Conservation (phyloP, 73 alveolate genomes). For the Paraurostyla sp. region DNA sequence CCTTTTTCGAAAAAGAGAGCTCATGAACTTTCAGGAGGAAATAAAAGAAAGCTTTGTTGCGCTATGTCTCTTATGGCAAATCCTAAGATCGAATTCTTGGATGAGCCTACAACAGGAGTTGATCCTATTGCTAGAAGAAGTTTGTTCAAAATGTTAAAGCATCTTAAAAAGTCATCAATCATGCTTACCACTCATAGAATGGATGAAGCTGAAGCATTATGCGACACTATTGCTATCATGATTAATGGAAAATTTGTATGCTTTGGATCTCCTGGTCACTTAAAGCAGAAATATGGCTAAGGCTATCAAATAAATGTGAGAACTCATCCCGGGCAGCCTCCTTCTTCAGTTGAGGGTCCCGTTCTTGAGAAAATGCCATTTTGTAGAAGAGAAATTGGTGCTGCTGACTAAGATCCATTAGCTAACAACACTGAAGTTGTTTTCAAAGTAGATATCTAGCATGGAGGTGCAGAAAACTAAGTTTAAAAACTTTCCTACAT, state of each 20-base stretch:
- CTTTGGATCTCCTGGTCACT: conserved; percentile 89
- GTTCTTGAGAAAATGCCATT: neutral
- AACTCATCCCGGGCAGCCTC: neutral
- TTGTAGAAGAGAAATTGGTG: neutral
- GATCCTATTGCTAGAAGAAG: conserved; percentile 85
- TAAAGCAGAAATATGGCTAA: conserved; percentile 91
- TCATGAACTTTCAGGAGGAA: conserved; percentile 88
- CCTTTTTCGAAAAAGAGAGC: conserved; percentile 64
- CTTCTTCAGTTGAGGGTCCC: neutral
- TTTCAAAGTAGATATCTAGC: neutral
- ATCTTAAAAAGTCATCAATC: conserved; percentile 74
- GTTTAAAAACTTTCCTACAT: neutral
- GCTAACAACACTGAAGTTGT: neutral
- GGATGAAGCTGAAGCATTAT: conserved; percentile 97
- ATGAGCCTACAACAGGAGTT: conserved; percentile 89
- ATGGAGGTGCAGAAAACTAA: neutral
- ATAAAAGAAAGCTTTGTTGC: conserved; percentile 86
- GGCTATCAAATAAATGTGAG: conserved; percentile 76
- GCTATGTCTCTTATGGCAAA: conserved; percentile 87
- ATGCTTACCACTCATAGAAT: conserved; percentile 95
- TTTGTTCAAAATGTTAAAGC: conserved; percentile 65
- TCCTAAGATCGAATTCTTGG: conserved; percentile 79
- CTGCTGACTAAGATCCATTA: neutral
- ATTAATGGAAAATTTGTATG: conserved; percentile 92
- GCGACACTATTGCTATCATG: conserved; percentile 93